A percentile compares a stretch with the other conserved stretches of the same genome.
These are phyloP conservation scores for Trichoderma sp. DNA, from an alignment of 2,329 filamentous ascomycete species.

Conservation along the genomic window DNA sequence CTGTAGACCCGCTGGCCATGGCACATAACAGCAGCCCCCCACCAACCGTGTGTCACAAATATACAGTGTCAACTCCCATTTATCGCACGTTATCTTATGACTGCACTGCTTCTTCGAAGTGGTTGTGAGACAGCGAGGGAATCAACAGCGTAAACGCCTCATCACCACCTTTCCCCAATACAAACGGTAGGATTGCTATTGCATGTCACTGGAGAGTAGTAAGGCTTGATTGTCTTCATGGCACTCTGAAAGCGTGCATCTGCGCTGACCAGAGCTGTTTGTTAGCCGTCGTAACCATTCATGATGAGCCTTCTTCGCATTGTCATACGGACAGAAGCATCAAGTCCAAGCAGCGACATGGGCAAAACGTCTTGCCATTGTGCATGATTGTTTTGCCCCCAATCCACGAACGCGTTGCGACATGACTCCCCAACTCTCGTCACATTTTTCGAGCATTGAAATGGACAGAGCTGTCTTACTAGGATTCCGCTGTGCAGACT, in stretches of 20 bases:
- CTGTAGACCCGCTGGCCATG: not conserved
- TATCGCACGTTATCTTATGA: not conserved
- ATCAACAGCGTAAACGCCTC: not conserved
- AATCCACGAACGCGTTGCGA: not conserved
- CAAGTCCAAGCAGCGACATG: not conserved
- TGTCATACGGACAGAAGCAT: not conserved
- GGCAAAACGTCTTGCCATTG: not conserved
- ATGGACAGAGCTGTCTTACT: not conserved
- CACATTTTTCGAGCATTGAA: not conserved
- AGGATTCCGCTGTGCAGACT: constrained; percentile 17
- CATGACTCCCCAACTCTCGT: not conserved
- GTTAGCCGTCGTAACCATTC: not conserved
- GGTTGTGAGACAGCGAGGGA: not conserved
- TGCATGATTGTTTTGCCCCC: not conserved
- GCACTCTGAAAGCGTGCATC: not conserved
- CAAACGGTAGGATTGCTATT: not conserved
- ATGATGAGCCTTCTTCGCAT: not conserved
- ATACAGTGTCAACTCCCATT: not conserved
- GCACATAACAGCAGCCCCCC: not conserved
- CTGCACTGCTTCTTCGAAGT: not conserved
- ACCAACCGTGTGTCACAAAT: not conserved
- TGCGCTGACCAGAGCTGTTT: not conserved
- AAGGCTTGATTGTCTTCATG: not conserved
- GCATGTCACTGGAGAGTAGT: not conserved
- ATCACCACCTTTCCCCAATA: not conserved